Conservation (phyloP, 495 filamentous ascomycete species). For the Sordaria brevicollis region DNA sequence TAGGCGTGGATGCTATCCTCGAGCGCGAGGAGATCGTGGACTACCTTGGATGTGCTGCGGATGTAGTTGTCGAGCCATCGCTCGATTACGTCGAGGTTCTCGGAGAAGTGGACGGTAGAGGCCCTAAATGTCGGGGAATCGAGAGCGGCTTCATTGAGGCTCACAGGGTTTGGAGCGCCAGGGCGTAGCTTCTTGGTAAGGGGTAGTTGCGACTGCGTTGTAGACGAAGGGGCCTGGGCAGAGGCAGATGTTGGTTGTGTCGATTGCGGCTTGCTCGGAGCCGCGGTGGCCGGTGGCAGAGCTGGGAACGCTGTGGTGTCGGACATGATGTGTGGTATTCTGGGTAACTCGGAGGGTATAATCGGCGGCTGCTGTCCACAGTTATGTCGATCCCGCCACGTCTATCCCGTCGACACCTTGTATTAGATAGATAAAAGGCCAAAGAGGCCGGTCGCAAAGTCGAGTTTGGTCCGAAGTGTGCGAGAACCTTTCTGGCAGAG, state of each 20-base stretch:
- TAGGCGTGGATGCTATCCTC: slow-evolving; percentile 65
- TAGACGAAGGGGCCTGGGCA: background rate
- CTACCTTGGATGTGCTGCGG: slow-evolving; percentile 66
- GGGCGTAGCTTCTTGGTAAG: slow-evolving; percentile 21
- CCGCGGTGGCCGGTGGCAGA: background rate
- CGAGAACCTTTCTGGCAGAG: background rate
- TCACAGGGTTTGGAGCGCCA: slow-evolving; percentile 56
- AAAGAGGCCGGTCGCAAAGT: background rate
- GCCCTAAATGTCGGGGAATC: slow-evolving; percentile 94
- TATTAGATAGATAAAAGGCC: background rate
- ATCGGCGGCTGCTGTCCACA: background rate
- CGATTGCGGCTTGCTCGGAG: background rate
- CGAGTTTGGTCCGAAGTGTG: background rate
- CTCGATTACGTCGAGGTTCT: slow-evolving; percentile 86
- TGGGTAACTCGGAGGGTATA: background rate
- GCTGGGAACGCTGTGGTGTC: background rate
- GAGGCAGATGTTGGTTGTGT: background rate
- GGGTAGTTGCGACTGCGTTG: slow-evolving; percentile 7
- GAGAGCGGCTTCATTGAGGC: slow-evolving; percentile 85
- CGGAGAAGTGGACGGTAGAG: slow-evolving; percentile 75
- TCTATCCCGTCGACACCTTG: background rate
- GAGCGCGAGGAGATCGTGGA: slow-evolving; percentile 58
- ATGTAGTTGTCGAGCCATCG: slow-evolving; percentile 87
- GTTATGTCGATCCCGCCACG: background rate
- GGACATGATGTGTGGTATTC: background rate